phyloP scores from a whole-genome alignment of 2,329 filamentous ascomycete species.

The Leptographium wingfieldii region DNA sequence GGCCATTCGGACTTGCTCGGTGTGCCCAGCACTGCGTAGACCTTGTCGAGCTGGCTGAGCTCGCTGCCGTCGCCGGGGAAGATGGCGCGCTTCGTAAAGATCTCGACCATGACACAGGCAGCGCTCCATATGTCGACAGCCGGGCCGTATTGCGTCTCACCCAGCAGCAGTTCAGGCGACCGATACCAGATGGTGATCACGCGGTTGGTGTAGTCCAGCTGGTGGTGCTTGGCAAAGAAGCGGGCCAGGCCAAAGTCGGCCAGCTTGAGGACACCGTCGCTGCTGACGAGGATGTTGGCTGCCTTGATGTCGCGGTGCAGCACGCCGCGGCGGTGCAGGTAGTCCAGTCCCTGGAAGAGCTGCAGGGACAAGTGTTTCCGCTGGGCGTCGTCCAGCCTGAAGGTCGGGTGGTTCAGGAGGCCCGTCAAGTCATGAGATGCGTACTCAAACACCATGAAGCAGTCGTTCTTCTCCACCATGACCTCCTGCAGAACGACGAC shows the following conservation, averaged over 20 bases:
- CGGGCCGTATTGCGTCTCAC: slow-evolving; percentile 80
- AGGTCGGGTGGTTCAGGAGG: slow-evolving; percentile 85
- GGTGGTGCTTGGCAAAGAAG: slow-evolving; percentile 86
- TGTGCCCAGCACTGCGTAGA: slow-evolving; percentile 86
- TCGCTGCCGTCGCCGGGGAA: slow-evolving; percentile 96
- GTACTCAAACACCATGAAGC: slow-evolving; percentile 99
- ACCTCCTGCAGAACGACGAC: slow-evolving; percentile 77
- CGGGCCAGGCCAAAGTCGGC: slow-evolving; percentile 93
- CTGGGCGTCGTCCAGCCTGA: slow-evolving; percentile 70
- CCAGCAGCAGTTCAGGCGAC: slow-evolving; percentile 77
- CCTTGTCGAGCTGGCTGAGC: slow-evolving; percentile 89
- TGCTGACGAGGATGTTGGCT: slow-evolving; percentile 91
- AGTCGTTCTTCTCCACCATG: slow-evolving; percentile 98
- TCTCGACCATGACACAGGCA: slow-evolving; percentile 91
- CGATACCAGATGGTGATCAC: slow-evolving; percentile 99
- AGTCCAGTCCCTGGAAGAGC: slow-evolving; percentile 86
- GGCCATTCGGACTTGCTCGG: slow-evolving; percentile 81
- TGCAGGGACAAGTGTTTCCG: slow-evolving; percentile 90
- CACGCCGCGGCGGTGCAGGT: slow-evolving; percentile 85
- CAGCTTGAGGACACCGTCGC: slow-evolving; percentile 75
- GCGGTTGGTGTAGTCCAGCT: slow-evolving; percentile 93
- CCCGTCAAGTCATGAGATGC: slow-evolving; percentile 92
- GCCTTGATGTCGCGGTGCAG: slow-evolving; percentile 97
- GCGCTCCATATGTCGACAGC: slow-evolving; percentile 95
- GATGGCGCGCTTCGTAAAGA: slow-evolving; percentile 85